A percentile compares a stretch with the other conserved stretches of the same genome.
These are phyloP conservation scores for Solanum tacnaense DNA, from an alignment of 257 asterid species.

Conservation along the genomic window DNA sequence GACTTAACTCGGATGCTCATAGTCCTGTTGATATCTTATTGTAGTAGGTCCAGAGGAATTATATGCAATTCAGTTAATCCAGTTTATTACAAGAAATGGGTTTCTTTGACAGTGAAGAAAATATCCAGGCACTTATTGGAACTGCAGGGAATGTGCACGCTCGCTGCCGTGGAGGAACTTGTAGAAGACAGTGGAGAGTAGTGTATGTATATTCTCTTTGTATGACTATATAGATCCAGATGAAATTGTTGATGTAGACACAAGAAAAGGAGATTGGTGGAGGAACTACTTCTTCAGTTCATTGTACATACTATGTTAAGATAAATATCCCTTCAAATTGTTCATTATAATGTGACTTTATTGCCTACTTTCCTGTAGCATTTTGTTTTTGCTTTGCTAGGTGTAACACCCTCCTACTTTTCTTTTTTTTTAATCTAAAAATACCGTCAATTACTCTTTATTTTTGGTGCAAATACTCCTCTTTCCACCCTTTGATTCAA, in stretches of 20 bases:
- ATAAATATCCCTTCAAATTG: not conserved
- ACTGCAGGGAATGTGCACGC: conserved; percentile 41
- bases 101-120: conserved; percentile 37
- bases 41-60: conserved; percentile 36
- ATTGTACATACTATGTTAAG: conserved; percentile 17
- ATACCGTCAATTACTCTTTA: not conserved
- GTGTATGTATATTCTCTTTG: not conserved
- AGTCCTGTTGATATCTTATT: not conserved
- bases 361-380: not conserved
- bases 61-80: conserved; percentile 29
- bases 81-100: conserved; percentile 31
- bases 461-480: not conserved
- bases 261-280: not conserved
- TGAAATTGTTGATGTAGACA: not conserved
- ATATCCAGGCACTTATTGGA: conserved; percentile 28
- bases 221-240: not conserved
- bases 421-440: not conserved
- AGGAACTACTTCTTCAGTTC: conserved; percentile 4
- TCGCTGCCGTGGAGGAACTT: conserved; percentile 36
- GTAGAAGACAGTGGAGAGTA: conserved; percentile 25
- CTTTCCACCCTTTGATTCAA: not conserved
- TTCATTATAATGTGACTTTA: not conserved
- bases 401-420: not conserved
- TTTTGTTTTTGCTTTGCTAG: not conserved
- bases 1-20: not conserved